A percentile compares a stretch with the other conserved stretches of the same genome.
Evolutionary conservation across 768 basidiomycete species (phyloP).

Genomic region (Boletellus sp.): DNA sequence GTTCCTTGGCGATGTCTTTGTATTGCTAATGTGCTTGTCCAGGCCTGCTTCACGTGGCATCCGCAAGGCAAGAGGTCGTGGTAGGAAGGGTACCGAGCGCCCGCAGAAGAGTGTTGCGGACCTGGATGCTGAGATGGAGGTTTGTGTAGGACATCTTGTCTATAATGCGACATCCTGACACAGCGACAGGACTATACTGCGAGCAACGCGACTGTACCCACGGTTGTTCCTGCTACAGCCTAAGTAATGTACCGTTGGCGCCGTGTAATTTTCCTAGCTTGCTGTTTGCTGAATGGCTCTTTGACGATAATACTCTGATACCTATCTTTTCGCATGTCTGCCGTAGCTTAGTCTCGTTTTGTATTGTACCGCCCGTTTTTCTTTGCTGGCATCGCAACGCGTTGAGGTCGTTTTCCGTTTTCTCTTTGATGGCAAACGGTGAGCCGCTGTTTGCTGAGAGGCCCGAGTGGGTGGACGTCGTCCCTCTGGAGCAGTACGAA

Average conservation of each 20-base stretch:
- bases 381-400: not conserved
- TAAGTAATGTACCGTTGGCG: slow-evolving; percentile 8
- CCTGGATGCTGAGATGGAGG: slow-evolving; percentile 98
- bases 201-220: slow-evolving; percentile 42
- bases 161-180: not conserved
- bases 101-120: slow-evolving; percentile 82
- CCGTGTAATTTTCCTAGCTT: slow-evolving; percentile 2
- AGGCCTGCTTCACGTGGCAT: slow-evolving; percentile 38
- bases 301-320: slow-evolving; percentile 19
- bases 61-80: slow-evolving; percentile 44
- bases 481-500: slow-evolving; percentile 80
- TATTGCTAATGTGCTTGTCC: slow-evolving; percentile 10
- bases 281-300: slow-evolving; percentile 7
- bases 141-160: slow-evolving; percentile 32
- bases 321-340: slow-evolving; percentile 13
- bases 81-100: slow-evolving; percentile 50
- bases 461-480: slow-evolving; percentile 77
- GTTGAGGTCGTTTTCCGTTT: not conserved
- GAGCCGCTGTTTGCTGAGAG: slow-evolving; percentile 51
- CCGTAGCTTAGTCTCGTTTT: slow-evolving; percentile 20
- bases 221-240: slow-evolving; percentile 43
- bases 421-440: slow-evolving; percentile 15
- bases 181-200: slow-evolving; percentile 62
- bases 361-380: slow-evolving; percentile 21
- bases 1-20: not conserved